Evolutionary conservation across 768 basidiomycete species (phyloP).

Genomic region (Rhodotorula kratochvilovae): DNA sequence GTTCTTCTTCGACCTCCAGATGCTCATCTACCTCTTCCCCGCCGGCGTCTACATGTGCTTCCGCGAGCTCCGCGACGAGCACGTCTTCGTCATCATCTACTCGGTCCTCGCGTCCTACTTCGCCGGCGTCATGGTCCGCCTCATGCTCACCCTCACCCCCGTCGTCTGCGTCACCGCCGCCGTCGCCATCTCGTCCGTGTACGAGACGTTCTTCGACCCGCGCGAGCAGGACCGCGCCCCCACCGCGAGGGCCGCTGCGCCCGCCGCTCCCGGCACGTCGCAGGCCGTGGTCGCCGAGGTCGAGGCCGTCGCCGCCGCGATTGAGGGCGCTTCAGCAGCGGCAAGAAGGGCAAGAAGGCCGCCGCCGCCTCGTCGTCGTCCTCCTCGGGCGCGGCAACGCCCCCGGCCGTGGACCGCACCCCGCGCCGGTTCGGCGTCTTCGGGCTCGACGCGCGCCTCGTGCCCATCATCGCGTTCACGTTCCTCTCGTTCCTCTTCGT

Average conservation of each 20-base stretch:
- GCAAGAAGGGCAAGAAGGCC: constrained; percentile 57
- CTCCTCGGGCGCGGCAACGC: constrained; percentile 9
- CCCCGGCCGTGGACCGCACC: constrained; percentile 9
- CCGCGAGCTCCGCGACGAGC: constrained; percentile 89
- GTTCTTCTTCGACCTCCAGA: constrained; percentile 98
- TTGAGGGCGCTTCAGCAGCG: constrained; percentile 35
- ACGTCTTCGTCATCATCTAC: constrained; percentile 97
- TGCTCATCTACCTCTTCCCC: constrained; percentile 96
- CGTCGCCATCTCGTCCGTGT: constrained; percentile 76
- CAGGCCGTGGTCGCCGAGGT: constrained; percentile 38
- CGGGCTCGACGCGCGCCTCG: constrained; percentile 74
- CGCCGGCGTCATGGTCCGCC: constrained; percentile 98
- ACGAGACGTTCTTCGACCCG: constrained; percentile 88
- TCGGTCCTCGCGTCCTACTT: constrained; percentile 94
- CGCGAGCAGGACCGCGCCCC: constrained; percentile 56
- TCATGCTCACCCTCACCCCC: constrained; percentile 95
- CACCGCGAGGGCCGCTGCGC: neutral
- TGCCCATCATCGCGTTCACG: constrained; percentile 68
- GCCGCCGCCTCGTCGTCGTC: neutral
- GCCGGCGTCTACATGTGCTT: constrained; percentile 93
- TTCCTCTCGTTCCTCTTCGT: constrained; percentile 84
- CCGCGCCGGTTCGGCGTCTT: constrained; percentile 60
- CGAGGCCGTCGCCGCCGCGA: constrained; percentile 44
- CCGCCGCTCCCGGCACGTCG: neutral
- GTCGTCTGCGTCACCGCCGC: constrained; percentile 92